Percentiles rank a stretch among this genome's conserved stretches.
phyloP scores from a whole-genome alignment of 2,329 filamentous ascomycete species.

The Aureobasidium sp. region DNA sequence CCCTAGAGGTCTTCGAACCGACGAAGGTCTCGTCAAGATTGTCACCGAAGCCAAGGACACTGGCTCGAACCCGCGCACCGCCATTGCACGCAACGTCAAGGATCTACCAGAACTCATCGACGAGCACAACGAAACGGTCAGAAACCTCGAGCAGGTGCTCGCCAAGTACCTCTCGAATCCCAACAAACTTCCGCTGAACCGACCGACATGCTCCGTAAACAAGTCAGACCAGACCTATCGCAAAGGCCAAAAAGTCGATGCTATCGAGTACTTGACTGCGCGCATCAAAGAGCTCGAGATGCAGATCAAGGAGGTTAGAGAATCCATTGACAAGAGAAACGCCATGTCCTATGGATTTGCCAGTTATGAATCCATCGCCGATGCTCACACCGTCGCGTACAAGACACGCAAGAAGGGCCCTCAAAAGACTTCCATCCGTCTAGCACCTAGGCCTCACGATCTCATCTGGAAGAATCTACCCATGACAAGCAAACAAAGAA shows the following conservation, averaged over 20 bases:
- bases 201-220: slow-evolving; percentile 70
- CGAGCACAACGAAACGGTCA: slow-evolving; percentile 71
- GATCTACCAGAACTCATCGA: slow-evolving; percentile 77
- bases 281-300: slow-evolving; percentile 75
- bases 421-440: slow-evolving; percentile 62
- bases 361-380: slow-evolving; percentile 79
- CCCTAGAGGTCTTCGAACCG: slow-evolving; percentile 62
- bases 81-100: slow-evolving; percentile 86
- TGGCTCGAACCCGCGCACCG: slow-evolving; percentile 67
- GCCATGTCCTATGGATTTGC: slow-evolving; percentile 90
- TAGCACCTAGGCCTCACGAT: slow-evolving; percentile 82
- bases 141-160: slow-evolving; percentile 71
- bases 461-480: slow-evolving; percentile 94
- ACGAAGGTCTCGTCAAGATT: slow-evolving; percentile 79
- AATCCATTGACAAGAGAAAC: slow-evolving; percentile 75
- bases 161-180: slow-evolving; percentile 90
- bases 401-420: slow-evolving; percentile 71
- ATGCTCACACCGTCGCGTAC: slow-evolving; percentile 82
- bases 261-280: slow-evolving; percentile 84
- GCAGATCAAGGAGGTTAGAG: slow-evolving; percentile 74
- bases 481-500: slow-evolving; percentile 57
- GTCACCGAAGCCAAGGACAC: slow-evolving; percentile 73
- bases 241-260: slow-evolving; percentile 70
- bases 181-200: slow-evolving; percentile 61
- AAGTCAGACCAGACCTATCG: slow-evolving; percentile 67